Evolutionary conservation across 1,284 basidiomycete genomes (phyloP).

Genomic region (Lignosus rhinocerotis): DNA sequence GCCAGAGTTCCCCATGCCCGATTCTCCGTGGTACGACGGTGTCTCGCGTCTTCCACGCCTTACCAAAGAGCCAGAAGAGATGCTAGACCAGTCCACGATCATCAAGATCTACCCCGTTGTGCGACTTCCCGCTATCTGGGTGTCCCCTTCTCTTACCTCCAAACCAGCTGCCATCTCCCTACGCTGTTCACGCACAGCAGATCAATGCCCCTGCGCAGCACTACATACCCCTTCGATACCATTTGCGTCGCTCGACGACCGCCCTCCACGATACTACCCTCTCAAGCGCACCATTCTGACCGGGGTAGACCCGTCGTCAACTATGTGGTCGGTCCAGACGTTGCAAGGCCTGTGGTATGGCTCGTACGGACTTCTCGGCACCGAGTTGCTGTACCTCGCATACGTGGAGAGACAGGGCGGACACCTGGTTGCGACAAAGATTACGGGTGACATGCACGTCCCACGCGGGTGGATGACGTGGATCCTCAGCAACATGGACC

Average conservation of each 20-base stretch:
- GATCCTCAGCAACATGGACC: slow-evolving; percentile 7
- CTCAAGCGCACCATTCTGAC: slow-evolving; percentile 7
- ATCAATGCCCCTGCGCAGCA: slow-evolving; percentile 5
- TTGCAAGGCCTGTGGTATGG: slow-evolving; percentile 28
- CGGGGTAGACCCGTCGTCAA: slow-evolving; percentile 8
- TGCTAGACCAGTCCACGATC: slow-evolving; percentile 18
- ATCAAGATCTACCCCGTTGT: slow-evolving; percentile 25
- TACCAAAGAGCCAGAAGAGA: slow-evolving; percentile 2
- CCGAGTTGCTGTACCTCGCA: slow-evolving; percentile 25
- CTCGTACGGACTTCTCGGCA: slow-evolving; percentile 21
- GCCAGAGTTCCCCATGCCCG: slow-evolving; percentile 22
- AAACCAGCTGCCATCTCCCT: slow-evolving; percentile 24
- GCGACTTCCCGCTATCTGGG: slow-evolving; percentile 25
- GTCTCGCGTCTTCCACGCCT: slow-evolving; percentile 19
- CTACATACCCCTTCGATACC: slow-evolving; percentile 12
- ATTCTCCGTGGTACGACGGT: slow-evolving; percentile 24
- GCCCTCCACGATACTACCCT: slow-evolving; percentile 27
- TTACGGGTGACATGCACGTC: slow-evolving; percentile 24
- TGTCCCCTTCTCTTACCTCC: slow-evolving; percentile 9
- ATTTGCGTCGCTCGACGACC: slow-evolving; percentile 15
- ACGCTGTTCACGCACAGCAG: slow-evolving; percentile 2
- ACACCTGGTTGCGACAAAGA: slow-evolving; percentile 21
- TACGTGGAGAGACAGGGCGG: slow-evolving; percentile 3
- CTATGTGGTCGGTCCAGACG: slow-evolving; percentile 9
- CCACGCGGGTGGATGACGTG: slow-evolving; percentile 23